These are phyloP conservation scores for Sugiyamaella pinicola DNA, from an alignment of 1,139 yeast genomes.

Conservation along the genomic window DNA sequence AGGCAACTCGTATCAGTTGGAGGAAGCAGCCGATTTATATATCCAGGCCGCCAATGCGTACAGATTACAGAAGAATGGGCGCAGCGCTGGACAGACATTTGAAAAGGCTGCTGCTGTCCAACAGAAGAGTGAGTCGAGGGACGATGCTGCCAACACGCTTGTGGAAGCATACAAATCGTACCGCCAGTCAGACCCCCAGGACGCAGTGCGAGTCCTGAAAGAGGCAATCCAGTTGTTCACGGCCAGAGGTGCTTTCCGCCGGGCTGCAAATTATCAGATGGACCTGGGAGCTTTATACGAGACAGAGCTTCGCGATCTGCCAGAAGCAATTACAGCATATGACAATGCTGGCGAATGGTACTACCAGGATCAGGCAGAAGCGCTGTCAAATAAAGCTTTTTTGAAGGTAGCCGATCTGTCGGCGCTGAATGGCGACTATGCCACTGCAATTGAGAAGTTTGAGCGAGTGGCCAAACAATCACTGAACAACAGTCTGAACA, in stretches of 20 bases:
- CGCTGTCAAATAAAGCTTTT: constrained; percentile 84
- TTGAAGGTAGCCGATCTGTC: constrained; percentile 88
- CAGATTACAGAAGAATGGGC: constrained; percentile 66
- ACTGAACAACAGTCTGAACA: constrained; percentile 71
- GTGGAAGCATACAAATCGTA: constrained; percentile 91
- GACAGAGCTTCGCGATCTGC: constrained; percentile 62
- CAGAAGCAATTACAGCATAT: constrained; percentile 73
- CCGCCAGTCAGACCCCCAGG: constrained; percentile 68
- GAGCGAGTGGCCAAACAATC: constrained; percentile 77
- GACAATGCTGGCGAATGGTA: constrained; percentile 98
- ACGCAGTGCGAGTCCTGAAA: constrained; percentile 75
- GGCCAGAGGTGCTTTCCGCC: constrained; percentile 87
- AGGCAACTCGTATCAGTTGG: constrained; percentile 67
- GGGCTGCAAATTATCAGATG: constrained; percentile 92
- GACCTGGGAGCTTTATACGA: constrained; percentile 90
- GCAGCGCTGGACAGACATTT: constrained; percentile 76
- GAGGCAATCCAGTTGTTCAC: constrained; percentile 84
- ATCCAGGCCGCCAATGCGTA: constrained; percentile 89
- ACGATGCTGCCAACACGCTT: constrained; percentile 88
- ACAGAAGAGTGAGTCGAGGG: constrained; percentile 71
- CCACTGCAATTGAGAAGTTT: constrained; percentile 72
- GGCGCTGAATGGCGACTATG: constrained; percentile 73
- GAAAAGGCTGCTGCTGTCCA: constrained; percentile 85
- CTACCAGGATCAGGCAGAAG: constrained; percentile 89
- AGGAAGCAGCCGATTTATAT: constrained; percentile 90